A percentile compares a stretch with the other conserved stretches of the same genome.
phyloP scores from a whole-genome alignment of 2,329 filamentous ascomycete species.

The Trichophyton schoenleinii region DNA sequence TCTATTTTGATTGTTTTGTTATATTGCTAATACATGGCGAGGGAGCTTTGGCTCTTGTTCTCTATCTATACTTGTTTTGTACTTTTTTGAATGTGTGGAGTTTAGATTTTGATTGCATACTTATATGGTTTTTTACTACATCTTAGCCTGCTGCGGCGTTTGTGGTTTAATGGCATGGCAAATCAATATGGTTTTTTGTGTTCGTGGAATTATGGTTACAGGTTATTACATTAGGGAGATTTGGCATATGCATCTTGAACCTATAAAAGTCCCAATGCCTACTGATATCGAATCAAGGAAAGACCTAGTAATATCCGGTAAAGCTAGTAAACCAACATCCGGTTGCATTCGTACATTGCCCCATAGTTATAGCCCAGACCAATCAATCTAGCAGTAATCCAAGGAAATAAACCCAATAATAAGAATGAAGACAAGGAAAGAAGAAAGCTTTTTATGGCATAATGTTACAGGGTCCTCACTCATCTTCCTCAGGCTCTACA shows the following conservation, averaged over 20 bases:
- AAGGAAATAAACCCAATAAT: background rate
- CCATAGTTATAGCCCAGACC: background rate
- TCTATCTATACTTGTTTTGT: background rate
- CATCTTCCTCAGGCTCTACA: slow-evolving; percentile 24
- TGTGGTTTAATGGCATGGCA: background rate
- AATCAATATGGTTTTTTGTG: background rate
- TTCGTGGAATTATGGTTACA: background rate
- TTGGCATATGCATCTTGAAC: background rate
- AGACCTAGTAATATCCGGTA: too few species aligned
- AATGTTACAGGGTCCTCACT: background rate
- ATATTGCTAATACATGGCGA: background rate
- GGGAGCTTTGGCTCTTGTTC: background rate
- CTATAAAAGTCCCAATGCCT: too few species aligned
- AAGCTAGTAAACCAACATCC: background rate
- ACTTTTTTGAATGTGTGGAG: background rate
- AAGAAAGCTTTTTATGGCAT: background rate
- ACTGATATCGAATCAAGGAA: too few species aligned
- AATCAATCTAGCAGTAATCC: background rate
- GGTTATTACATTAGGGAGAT: background rate
- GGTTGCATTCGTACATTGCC: background rate
- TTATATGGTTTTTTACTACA: background rate
- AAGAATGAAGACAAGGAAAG: background rate
- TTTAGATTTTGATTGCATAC: slow-evolving; percentile 3
- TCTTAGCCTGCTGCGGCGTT: background rate
- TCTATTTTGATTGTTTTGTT: background rate